Evolutionary conservation across 2,329 filamentous ascomycete species (phyloP), one percentile per base, ranked within the genome.

Genomic region (Talaromyces verruculosus): DNA sequence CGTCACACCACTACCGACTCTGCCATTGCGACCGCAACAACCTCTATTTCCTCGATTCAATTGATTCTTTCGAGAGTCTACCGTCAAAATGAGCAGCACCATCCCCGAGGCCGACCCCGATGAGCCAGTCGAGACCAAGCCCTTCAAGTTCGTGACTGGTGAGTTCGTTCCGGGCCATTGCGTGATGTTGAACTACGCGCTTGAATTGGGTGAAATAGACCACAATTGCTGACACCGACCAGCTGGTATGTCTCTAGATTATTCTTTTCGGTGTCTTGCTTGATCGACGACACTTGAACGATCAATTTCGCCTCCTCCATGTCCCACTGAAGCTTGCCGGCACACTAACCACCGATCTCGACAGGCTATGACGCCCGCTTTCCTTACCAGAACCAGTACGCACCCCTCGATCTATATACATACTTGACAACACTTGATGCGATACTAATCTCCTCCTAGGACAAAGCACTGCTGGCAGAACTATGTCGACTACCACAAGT

Each of bases 401-500:
- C 72, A 22, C 8, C 30, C 53, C 7, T 60, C 61, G 13, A 33
- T 17, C 22, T 37, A 58, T n/a, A 25, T 5, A n/a, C 43, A 35
- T 22, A 5, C n/a, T 57, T 25, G 5, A 15, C 7, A 15, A 8
- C 8, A 61, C 22, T 39, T 37, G 35, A 37, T 37, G 35, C 25
- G 11, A 57, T 53, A 37, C 33, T 45, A 60, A 59, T 37, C 55
- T 37, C 8, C 45, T 30, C n/a, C 57, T 63, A 84, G 82, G 82
- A 89, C 93, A 84, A 97, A 97, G 91, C 93, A 99, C 89, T 99
- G 95, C 92, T 99, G 95, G 95, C 96, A 99, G 83, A 99, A 99
- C 88, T 99, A 99, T 84, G 95, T 99, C 85, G 95, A 99, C 84
- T 98, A 99, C 88, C 92, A 99, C 89, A 99, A 99, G 88, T 99